These are phyloP conservation scores for Diplosphaera chodatii DNA, from an alignment of 139 green algal genomes.

Conservation along the genomic window DNA sequence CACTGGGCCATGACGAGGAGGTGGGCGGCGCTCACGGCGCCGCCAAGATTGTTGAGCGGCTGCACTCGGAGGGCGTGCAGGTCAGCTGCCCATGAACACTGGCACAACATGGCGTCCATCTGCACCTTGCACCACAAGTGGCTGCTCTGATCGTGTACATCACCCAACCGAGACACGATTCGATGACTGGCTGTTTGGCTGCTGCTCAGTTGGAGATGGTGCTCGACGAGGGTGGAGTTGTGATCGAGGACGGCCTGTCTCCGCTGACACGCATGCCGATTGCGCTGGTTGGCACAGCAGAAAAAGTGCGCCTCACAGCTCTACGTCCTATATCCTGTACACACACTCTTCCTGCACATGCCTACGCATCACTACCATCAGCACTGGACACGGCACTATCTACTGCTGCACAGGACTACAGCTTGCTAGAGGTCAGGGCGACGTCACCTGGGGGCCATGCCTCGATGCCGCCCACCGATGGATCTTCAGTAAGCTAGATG, in stretches of 20 bases:
- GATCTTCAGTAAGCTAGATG: not conserved
- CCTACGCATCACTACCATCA: no score
- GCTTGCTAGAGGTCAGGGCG: not conserved
- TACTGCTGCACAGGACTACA: not conserved
- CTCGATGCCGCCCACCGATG: not conserved
- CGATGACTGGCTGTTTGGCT: no score
- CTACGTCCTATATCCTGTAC: no score
- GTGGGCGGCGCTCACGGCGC: constrained; percentile 48
- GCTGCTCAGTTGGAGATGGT: constrained; percentile 40
- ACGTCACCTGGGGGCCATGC: not conserved
- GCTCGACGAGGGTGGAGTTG: constrained; percentile 59
- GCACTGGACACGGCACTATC: no score
- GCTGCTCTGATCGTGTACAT: no score
- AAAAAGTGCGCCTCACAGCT: no score
- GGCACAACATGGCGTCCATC: no score
- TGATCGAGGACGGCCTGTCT: not conserved
- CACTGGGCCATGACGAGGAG: constrained; percentile 78
- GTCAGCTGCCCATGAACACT: no score
- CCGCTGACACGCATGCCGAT: not conserved
- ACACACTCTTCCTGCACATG: no score
- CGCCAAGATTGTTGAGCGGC: constrained; percentile 28
- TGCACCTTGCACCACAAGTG: no score
- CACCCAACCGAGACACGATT: no score
- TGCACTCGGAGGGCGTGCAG: constrained; percentile 14
- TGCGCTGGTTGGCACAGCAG: not conserved